These are phyloP conservation scores for Trametes gibbosa DNA, from an alignment of 768 basidiomycete genomes.

Conservation along the genomic window DNA sequence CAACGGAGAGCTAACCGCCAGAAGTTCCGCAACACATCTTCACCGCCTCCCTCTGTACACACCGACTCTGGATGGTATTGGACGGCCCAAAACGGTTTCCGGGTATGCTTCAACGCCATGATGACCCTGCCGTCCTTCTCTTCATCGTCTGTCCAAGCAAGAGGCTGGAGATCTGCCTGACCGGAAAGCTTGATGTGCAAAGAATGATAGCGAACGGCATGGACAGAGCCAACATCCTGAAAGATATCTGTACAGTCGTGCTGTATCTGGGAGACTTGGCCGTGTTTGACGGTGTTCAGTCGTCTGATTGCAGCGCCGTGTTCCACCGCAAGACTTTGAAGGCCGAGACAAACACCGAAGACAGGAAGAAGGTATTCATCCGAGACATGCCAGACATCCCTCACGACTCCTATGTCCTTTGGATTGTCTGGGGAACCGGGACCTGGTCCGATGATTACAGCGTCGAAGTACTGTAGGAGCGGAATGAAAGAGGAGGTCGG, in stretches of 20 bases:
- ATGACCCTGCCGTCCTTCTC: slow-evolving; percentile 65
- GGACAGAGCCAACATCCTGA: slow-evolving; percentile 47
- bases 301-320: slow-evolving; percentile 60
- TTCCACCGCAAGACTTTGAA: slow-evolving; percentile 71
- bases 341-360: slow-evolving; percentile 81
- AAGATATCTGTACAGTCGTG: slow-evolving; percentile 64
- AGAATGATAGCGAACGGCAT: slow-evolving; percentile 80
- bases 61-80: slow-evolving; percentile 90
- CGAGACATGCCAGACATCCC: slow-evolving; percentile 64
- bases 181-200: slow-evolving; percentile 55
- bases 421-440: slow-evolving; percentile 70
- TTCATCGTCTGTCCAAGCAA: slow-evolving; percentile 74
- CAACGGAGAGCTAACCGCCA: slow-evolving; percentile 67
- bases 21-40: slow-evolving; percentile 70
- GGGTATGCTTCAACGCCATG: slow-evolving; percentile 69
- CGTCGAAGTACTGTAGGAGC: slow-evolving; percentile 59
- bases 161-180: slow-evolving; percentile 51
- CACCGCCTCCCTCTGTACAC: slow-evolving; percentile 64
- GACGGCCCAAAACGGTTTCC: slow-evolving; percentile 79
- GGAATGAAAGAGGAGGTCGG: slow-evolving; percentile 48
- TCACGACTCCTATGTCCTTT: slow-evolving; percentile 66
- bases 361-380: slow-evolving; percentile 57
- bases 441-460: slow-evolving; percentile 74
- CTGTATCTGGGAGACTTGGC: slow-evolving; percentile 63
- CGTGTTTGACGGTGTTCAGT: slow-evolving; percentile 72